Evolutionary conservation across 306 rosid genomes (phyloP).

Genomic region (Lablab purpureus): DNA sequence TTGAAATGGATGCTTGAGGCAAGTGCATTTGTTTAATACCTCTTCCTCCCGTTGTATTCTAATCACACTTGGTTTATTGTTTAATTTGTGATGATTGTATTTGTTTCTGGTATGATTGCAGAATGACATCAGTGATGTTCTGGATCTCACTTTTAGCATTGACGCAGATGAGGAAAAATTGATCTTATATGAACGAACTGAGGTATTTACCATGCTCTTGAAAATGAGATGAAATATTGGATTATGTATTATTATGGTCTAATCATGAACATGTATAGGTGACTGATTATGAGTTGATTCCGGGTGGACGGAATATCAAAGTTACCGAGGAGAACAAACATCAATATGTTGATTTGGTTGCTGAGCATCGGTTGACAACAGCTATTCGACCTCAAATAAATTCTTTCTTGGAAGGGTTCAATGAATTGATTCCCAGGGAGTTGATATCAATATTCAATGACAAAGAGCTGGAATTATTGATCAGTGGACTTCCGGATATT

Average conservation of each 20-base stretch:
- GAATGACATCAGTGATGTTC: slow-evolving; percentile 87
- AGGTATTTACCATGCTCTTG: slow-evolving; percentile 59
- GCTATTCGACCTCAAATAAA: slow-evolving; percentile 99
- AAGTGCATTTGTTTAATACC: slow-evolving; percentile 21
- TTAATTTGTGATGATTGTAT: slow-evolving; percentile 29
- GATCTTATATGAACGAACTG: slow-evolving; percentile 90
- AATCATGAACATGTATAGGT: slow-evolving; percentile 68
- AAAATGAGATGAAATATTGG: slow-evolving; percentile 35
- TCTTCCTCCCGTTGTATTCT: background rate
- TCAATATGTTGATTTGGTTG: slow-evolving; percentile 90
- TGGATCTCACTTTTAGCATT: slow-evolving; percentile 95
- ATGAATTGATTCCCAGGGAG: slow-evolving; percentile 74
- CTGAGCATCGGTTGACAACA: slow-evolving; percentile 93
- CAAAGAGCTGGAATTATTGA: slow-evolving; percentile 92
- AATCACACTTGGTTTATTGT: slow-evolving; percentile 22
- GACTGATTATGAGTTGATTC: slow-evolving; percentile 93
- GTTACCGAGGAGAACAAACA: slow-evolving; percentile 98
- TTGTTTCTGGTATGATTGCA: slow-evolving; percentile 51
- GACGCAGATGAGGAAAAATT: slow-evolving; percentile 97
- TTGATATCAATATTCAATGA: slow-evolving; percentile 92
- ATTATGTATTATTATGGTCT: slow-evolving; percentile 38
- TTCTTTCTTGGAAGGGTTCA: slow-evolving; percentile 91
- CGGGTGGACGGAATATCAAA: slow-evolving; percentile 94
- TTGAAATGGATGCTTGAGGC: slow-evolving; percentile 99
- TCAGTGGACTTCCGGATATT: slow-evolving; percentile 99